Evolutionary conservation across 805 yeast species (phyloP), one percentile per base, ranked within the genome.

Genomic region (Metschnikowia peoriensis): DNA sequence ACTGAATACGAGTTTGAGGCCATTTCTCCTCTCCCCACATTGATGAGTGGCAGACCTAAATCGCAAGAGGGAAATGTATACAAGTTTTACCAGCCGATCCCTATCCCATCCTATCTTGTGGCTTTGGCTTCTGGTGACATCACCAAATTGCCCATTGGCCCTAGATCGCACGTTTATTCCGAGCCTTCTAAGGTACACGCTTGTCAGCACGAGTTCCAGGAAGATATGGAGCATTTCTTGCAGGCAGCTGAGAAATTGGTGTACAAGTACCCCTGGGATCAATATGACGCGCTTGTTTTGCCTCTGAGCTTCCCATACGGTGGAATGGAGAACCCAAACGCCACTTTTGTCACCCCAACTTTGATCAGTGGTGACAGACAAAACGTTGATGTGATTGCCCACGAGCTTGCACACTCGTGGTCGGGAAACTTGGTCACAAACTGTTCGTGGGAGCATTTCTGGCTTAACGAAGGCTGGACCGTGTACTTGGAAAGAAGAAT

Each of bases 381-480:
- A 52, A 89, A 90, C 58, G 90, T 90, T 16, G 91, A 88, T 61
- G 97, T 91, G 29, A 83, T 91, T 66, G 97, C 97, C 1, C 97
- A 91, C 69, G 97, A 91, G 69, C 78, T 91, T 59, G 92, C 96
- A 1, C 97, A 91, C 68, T 86, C 96, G 40, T 91, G 97, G 96
- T 81, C 89, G 1, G 97, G 97, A 42, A 91, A 91, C 65, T 78
- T 90, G 58, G 96, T 91, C 41, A 91, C 97, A 29, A 91, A 89
- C 68, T 83, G 86, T 62, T 86, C 94, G 0, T 91, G 96, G 94
- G 92, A 89, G 65, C 96, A 90, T 71, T 90, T 91, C 68, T 91
- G 96, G 94, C 79, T 91, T 59, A 91, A 91, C 67, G 97, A 91
- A 73, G 97, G 97, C 38, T 91, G 97, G 97, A 90, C 97, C 6